Evolutionary conservation across 345 rosid species (phyloP), one percentile per base, ranked within the genome.

Genomic region (Mallotus nudiflorus): DNA sequence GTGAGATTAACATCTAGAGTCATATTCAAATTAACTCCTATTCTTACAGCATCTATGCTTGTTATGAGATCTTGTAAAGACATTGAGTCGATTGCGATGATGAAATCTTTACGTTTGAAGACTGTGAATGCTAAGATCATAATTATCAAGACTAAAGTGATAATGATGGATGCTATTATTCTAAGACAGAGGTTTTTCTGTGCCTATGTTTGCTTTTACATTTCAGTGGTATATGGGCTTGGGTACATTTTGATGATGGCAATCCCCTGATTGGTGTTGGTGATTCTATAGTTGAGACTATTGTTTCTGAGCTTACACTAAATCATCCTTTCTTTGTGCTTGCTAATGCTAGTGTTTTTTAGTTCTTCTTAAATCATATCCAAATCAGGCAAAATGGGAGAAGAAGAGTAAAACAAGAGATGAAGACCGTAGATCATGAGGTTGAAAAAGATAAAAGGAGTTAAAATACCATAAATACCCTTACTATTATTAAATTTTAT

Each of bases 51-150:
- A 80, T 82, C 84, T 2, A 89, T 3, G 45, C 84, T 66, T 48
- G 80, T 35, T 25, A 7, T 37, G 37, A 90, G 71, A 50, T 83
- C 68, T 0, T 76, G 55, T 0, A 95, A 73, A 49, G 76, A 0
- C 65, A 88, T 50, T 51, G 93, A 83, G 69, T 88, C 69, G 65
- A 92, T 33, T 59, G 81, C 73, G 35, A 77, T 81, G 27, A 62
- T 51, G 3, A 96, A 83, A 5, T 37, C 70, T 80, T 85, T 92
- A 50, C 96, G 76, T 77, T 95, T 95, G 88, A 87, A 90, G 3
- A 89, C 89, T 44, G 97, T 91, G 19, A 89, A 73, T 0, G 83
- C 84, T 31, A 94, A 69, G 71, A 88, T 86, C 75, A 87, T 62
- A 48, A 78, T 9, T 10, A 92, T 14, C 37, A 85, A 10, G 29